These are phyloP conservation scores for Diaporthe helianthi DNA, from an alignment of 2,329 filamentous ascomycete species.

Conservation along the genomic window DNA sequence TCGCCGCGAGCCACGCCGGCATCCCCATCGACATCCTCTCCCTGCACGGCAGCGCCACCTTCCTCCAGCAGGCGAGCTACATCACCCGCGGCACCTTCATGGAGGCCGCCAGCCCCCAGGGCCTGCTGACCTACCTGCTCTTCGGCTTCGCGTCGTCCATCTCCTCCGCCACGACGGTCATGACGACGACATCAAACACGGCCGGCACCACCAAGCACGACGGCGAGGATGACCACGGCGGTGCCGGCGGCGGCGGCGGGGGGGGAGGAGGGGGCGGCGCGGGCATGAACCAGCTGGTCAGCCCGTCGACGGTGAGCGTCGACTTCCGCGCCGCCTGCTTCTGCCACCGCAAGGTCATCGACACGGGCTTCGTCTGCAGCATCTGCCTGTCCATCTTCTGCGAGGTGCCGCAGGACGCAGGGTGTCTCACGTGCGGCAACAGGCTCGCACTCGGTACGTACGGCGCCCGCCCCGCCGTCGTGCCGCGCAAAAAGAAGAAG, in stretches of 20 bases:
- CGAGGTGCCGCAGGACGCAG: conserved; percentile 63
- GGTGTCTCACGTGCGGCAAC: conserved; percentile 85
- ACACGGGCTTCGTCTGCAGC: conserved; percentile 93
- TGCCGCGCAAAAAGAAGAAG: conserved; percentile 76
- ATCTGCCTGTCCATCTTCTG: conserved; percentile 97
- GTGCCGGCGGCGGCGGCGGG: conserved; percentile 55
- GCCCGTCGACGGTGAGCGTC: conserved; percentile 83
- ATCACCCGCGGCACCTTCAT: conserved; percentile 67
- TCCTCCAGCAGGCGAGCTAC: conserved; percentile 86
- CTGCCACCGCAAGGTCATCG: conserved; percentile 89
- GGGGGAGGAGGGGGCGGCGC: conserved; percentile 42
- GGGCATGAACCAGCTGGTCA: conserved; percentile 64
- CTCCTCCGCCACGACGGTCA: conserved; percentile 59
- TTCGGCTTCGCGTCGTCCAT: conserved; percentile 77
- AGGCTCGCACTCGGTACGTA: conserved; percentile 78
- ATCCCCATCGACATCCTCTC: conserved; percentile 94
- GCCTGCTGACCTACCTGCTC: conserved; percentile 92
- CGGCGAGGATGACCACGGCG: conserved; percentile 11
- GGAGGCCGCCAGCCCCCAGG: conserved; percentile 63
- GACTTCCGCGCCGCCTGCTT: conserved; percentile 99
- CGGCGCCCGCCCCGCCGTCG: conserved; percentile 77
- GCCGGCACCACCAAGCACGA: conserved; percentile 32
- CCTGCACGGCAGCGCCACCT: conserved; percentile 83
- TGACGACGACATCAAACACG: conserved; percentile 39
- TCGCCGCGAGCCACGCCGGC: conserved; percentile 86